Conservation (phyloP, 805 yeast species). For the Kodamaea leandrae region DNA sequence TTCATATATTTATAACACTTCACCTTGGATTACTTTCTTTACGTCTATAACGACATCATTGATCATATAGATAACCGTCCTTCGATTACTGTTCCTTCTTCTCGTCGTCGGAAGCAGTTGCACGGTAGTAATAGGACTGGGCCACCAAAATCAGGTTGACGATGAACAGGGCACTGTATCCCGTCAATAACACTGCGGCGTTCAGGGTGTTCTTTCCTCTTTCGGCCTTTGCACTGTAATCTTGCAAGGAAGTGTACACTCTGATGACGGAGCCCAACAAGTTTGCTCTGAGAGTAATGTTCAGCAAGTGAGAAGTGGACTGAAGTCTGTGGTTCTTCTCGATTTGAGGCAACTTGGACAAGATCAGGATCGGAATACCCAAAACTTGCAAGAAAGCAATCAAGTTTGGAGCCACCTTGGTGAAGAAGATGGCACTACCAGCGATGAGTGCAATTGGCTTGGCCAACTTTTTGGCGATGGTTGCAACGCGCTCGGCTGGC, state of each 20-base stretch:
- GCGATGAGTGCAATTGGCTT: slow-evolving; percentile 27
- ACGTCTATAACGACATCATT: too few relatives aligned
- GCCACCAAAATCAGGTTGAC: slow-evolving; percentile 36
- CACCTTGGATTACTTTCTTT: too few relatives aligned
- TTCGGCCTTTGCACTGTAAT: slow-evolving; percentile 19
- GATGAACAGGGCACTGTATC: slow-evolving; percentile 34
- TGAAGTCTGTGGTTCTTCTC: slow-evolving; percentile 30
- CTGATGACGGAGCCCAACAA: slow-evolving; percentile 38
- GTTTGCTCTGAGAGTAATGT: slow-evolving; percentile 40
- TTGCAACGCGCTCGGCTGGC: not conserved
- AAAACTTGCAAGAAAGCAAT: slow-evolving; percentile 33
- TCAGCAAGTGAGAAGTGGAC: slow-evolving; percentile 38
- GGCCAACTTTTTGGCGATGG: slow-evolving; percentile 18
- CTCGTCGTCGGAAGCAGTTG: slow-evolving; percentile 9
- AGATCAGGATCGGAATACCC: slow-evolving; percentile 37
- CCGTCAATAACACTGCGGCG: slow-evolving; percentile 37
- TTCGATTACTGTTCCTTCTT: slow-evolving; percentile 7
- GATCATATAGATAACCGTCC: slow-evolving; percentile 3
- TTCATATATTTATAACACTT: too few relatives aligned
- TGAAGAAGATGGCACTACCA: slow-evolving; percentile 27
- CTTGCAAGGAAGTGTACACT: slow-evolving; percentile 39
- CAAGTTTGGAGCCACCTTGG: slow-evolving; percentile 31
- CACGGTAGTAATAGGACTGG: slow-evolving; percentile 28
- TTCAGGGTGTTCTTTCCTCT: slow-evolving; percentile 18
- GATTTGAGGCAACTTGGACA: slow-evolving; percentile 42